phyloP scores from a whole-genome alignment of 2,329 filamentous ascomycete species.

The Fusarium succisae region DNA sequence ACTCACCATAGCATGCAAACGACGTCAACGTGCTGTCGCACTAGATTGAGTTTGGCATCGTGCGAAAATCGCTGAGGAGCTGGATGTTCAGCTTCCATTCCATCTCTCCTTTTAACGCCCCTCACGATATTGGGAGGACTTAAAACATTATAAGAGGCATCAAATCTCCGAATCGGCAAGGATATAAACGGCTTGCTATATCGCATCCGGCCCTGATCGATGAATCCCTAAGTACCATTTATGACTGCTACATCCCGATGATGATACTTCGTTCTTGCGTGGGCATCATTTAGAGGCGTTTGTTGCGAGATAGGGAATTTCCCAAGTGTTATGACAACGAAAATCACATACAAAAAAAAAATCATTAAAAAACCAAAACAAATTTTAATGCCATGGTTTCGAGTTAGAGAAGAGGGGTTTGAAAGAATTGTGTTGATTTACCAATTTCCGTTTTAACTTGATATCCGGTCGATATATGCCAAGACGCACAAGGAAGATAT shows the following conservation, averaged over 20 bases:
- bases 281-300: conserved; percentile 42
- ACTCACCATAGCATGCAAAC: conserved; percentile 12
- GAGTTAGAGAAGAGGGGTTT: conserved; percentile 29
- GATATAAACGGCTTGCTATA: conserved; percentile 11
- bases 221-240: conserved; percentile 8
- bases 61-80: conserved; percentile 31
- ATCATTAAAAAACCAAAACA: neutral
- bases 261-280: conserved; percentile 20
- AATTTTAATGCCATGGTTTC: conserved; percentile 1
- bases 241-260: conserved; percentile 15
- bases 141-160: neutral
- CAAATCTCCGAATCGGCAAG: neutral
- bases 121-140: neutral
- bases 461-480: conserved; percentile 21
- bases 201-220: neutral
- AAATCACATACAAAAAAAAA: neutral
- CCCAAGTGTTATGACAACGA: conserved; percentile 19
- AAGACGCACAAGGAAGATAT: neutral
- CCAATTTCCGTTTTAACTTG: conserved; percentile 3
- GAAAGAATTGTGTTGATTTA: conserved; percentile 4
- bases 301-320: conserved; percentile 24
- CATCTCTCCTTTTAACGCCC: neutral
- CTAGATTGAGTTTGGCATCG: conserved; percentile 16
- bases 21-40: conserved; percentile 5
- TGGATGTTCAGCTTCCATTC: conserved; percentile 21